A percentile compares a stretch with the other conserved stretches of the same genome.
Evolutionary conservation across 768 basidiomycete genomes (phyloP).

Genomic region (Pulveroboletus sp.): DNA sequence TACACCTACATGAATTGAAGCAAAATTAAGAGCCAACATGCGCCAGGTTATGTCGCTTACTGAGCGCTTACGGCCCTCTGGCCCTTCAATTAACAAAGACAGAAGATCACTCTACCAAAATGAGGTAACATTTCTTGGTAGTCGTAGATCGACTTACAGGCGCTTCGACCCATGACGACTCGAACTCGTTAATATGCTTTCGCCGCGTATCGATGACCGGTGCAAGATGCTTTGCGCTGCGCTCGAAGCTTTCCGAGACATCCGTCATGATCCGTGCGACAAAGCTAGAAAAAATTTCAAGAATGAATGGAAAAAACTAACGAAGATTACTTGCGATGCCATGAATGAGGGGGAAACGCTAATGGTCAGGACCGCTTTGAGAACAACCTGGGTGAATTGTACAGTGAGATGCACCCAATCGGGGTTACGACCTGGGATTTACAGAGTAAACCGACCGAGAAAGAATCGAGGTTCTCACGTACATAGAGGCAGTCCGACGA

Average conservation of each 20-base stretch:
- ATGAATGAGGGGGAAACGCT: conserved; percentile 31
- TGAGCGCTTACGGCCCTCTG: conserved; percentile 10
- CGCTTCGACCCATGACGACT: background rate
- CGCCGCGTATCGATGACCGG: conserved; percentile 23
- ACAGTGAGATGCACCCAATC: conserved; percentile 34
- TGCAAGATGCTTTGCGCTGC: conserved; percentile 15
- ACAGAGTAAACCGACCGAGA: background rate
- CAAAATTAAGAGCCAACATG: conserved; percentile 18
- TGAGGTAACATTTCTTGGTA: background rate
- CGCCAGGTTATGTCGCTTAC: conserved; percentile 20
- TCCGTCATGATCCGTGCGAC: background rate
- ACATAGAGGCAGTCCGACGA: conserved; percentile 19
- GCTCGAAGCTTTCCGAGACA: conserved; percentile 3
- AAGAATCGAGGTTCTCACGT: background rate
- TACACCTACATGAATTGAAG: conserved; percentile 19
- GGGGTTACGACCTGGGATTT: conserved; percentile 6
- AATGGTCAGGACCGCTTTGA: conserved; percentile 16
- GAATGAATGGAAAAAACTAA: background rate
- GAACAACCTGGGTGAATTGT: conserved; percentile 19
- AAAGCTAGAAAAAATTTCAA: background rate
- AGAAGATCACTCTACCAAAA: conserved; percentile 31
- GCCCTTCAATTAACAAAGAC: conserved; percentile 31
- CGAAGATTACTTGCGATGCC: conserved; percentile 23
- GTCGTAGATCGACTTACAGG: background rate
- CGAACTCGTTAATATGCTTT: background rate